Conservation (phyloP, 2,329 filamentous ascomycete genomes). For the Beauveria asiatica region DNA sequence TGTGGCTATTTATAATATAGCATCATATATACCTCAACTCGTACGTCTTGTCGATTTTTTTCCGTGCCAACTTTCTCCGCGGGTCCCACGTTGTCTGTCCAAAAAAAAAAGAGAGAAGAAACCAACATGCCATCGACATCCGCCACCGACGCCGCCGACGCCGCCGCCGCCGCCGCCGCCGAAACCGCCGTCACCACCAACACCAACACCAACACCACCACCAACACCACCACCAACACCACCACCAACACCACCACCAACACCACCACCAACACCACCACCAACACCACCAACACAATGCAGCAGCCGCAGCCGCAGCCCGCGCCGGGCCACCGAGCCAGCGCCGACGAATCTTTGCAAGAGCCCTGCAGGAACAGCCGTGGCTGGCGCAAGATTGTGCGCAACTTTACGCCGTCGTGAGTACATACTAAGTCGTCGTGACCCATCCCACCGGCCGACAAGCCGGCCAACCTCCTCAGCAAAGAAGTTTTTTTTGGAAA, state of each 20-base stretch:
- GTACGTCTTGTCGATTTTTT: neutral
- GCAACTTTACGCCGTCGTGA: conserved; percentile 48
- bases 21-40: too few relatives aligned
- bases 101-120: too few relatives aligned
- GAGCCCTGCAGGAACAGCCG: conserved; percentile 25
- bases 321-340: neutral
- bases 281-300: neutral
- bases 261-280: neutral
- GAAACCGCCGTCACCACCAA: neutral
- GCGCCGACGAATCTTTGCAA: conserved; percentile 9
- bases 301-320: conserved; percentile 13
- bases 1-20: too few relatives aligned
- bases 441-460: neutral
- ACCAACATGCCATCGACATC: neutral
- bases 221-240: neutral
- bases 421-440: conserved; percentile 13
- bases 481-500: neutral
- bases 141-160: neutral
- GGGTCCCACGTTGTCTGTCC: too few relatives aligned
- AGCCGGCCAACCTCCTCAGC: neutral
- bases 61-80: neutral
- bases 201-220: neutral
- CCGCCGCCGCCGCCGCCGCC: neutral
- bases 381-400: conserved; percentile 37
- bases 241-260: neutral